These are phyloP conservation scores for Colletotrichum sp. DNA, from an alignment of 2,329 filamentous ascomycete genomes.

Conservation along the genomic window DNA sequence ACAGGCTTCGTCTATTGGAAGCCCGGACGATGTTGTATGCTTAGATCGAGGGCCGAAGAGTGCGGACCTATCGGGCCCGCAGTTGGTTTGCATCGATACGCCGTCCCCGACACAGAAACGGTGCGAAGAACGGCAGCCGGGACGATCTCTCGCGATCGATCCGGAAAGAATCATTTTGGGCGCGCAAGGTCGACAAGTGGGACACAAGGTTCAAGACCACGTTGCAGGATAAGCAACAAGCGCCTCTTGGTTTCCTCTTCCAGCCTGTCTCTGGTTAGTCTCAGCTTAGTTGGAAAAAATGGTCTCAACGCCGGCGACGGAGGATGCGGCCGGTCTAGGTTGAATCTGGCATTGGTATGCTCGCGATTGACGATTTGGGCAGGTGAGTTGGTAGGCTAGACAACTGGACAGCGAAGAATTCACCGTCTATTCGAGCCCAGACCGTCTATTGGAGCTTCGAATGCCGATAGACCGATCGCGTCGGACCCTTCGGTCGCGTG, in stretches of 20 bases:
- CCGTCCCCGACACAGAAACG: not conserved
- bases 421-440: not conserved
- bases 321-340: not conserved
- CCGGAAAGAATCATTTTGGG: not conserved
- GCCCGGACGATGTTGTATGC: not conserved
- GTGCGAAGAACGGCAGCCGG: not conserved
- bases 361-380: not conserved
- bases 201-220: not conserved
- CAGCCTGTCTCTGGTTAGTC: not conserved
- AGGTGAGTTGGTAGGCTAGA: not conserved
- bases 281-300: not conserved
- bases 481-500: not conserved
- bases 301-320: not conserved
- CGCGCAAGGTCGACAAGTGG: not conserved
- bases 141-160: not conserved
- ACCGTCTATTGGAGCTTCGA: not conserved
- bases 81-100: not conserved
- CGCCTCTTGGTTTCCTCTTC: not conserved
- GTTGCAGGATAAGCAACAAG: not conserved
- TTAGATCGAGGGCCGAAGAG: not conserved
- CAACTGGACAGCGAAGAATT: not conserved
- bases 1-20: not conserved
- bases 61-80: not conserved
- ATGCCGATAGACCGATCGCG: not conserved
- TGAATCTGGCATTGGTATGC: not conserved